phyloP scores from a whole-genome alignment of 2,329 filamentous ascomycete genomes.

The Epichloe scottii region DNA sequence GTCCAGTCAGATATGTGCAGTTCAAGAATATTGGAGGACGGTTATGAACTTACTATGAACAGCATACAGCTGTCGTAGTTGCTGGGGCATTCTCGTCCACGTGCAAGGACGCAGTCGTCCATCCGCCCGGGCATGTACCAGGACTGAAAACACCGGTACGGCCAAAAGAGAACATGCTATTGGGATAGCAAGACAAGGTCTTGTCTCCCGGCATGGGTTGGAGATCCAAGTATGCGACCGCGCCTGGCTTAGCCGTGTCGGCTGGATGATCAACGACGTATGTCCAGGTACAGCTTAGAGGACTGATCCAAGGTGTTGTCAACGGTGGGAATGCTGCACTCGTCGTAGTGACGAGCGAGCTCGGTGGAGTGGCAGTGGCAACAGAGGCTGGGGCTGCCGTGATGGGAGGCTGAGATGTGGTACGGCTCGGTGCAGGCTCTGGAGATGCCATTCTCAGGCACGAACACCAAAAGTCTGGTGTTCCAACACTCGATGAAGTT shows the following conservation, averaged over 20 bases:
- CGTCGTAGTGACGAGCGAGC: background rate
- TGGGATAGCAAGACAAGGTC: slow-evolving; percentile 27
- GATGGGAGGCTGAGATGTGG: slow-evolving; percentile 7
- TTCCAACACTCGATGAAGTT: background rate
- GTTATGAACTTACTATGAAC: slow-evolving; percentile 24
- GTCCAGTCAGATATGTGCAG: background rate
- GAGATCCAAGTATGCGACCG: slow-evolving; percentile 25
- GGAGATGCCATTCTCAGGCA: slow-evolving; percentile 3
- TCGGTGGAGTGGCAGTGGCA: background rate
- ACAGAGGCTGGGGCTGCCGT: slow-evolving; percentile 1
- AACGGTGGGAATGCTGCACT: slow-evolving; percentile 20
- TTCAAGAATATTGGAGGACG: background rate
- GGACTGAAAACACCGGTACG: slow-evolving; percentile 28
- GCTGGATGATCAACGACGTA: slow-evolving; percentile 19
- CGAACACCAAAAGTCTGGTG: background rate
- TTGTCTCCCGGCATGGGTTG: slow-evolving; percentile 23
- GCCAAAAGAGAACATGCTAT: slow-evolving; percentile 25
- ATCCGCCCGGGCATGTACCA: slow-evolving; percentile 26
- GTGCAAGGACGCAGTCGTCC: slow-evolving; percentile 24
- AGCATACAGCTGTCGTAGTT: slow-evolving; percentile 25
- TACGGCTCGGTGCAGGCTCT: slow-evolving; percentile 1
- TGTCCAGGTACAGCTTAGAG: slow-evolving; percentile 26
- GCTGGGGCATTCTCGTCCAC: slow-evolving; percentile 16
- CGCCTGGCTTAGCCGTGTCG: slow-evolving; percentile 14
- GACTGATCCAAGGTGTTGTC: slow-evolving; percentile 25